Conservation (phyloP, 768 basidiomycete genomes). For the Lactifluus piperatus region DNA sequence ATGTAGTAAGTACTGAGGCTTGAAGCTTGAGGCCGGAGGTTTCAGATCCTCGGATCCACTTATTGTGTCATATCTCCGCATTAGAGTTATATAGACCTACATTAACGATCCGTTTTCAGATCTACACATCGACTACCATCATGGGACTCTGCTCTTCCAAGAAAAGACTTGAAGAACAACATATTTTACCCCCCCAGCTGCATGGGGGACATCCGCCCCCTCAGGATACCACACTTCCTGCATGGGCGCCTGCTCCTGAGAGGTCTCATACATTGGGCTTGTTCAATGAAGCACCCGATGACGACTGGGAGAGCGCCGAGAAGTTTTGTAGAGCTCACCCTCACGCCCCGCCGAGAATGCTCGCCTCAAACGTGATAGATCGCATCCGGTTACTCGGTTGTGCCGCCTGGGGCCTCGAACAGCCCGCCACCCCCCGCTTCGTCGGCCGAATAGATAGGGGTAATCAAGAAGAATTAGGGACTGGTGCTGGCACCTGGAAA, state of each 20-base stretch:
- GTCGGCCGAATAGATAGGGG: constrained; percentile 31
- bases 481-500: constrained; percentile 27
- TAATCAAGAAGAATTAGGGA: constrained; percentile 27
- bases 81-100: neutral
- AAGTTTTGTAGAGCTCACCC: constrained; percentile 39
- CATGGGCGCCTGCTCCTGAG: constrained; percentile 55
- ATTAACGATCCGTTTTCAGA: neutral
- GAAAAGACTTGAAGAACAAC: neutral
- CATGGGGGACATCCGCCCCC: neutral
- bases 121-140: neutral
- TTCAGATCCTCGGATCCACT: too few relatives aligned
- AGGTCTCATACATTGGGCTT: constrained; percentile 39
- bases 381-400: constrained; percentile 39
- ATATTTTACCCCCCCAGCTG: neutral
- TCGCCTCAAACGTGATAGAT: constrained; percentile 47
- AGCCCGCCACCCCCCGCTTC: constrained; percentile 36
- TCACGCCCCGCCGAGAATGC: constrained; percentile 34
- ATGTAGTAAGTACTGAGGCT: too few relatives aligned
- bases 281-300: constrained; percentile 46
- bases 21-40: too few relatives aligned
- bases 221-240: constrained; percentile 31
- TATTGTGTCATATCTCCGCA: neutral
- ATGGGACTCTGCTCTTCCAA: neutral
- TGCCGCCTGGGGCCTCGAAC: constrained; percentile 45
- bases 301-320: constrained; percentile 45